Evolutionary conservation across 495 filamentous ascomycete species (phyloP).

Genomic region (Glutinoglossum americanum): DNA sequence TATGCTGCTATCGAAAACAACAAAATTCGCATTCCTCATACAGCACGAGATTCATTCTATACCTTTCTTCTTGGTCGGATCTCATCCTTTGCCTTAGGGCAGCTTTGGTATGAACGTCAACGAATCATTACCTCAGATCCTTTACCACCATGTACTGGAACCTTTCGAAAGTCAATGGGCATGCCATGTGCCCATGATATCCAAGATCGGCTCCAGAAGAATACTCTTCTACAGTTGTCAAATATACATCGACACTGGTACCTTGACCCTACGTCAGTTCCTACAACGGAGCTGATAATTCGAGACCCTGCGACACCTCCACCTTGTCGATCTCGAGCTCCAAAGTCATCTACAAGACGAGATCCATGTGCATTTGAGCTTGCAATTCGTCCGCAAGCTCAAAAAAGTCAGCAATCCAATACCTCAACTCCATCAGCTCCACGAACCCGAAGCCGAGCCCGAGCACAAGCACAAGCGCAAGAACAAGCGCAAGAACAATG

Average conservation of each 20-base stretch:
- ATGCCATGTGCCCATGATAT: neutral
- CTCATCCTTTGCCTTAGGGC: neutral
- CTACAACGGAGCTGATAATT: neutral
- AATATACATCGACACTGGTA: neutral
- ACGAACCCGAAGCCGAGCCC: too few relatives aligned
- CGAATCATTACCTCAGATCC: neutral
- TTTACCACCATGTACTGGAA: neutral
- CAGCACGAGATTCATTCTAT: neutral
- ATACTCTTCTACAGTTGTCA: neutral
- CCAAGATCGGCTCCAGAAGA: neutral
- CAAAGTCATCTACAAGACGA: too few relatives aligned
- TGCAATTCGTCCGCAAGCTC: too few relatives aligned
- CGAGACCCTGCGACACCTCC: neutral
- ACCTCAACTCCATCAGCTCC: too few relatives aligned
- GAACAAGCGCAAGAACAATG: too few relatives aligned
- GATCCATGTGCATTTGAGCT: too few relatives aligned
- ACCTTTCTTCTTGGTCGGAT: neutral
- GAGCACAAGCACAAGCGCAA: too few relatives aligned
- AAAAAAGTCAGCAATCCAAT: too few relatives aligned
- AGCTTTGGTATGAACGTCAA: neutral
- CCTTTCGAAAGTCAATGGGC: neutral
- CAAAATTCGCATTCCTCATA: neutral
- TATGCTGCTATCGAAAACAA: neutral
- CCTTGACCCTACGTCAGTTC: neutral
- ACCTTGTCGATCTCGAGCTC: neutral